Evolutionary conservation across 1,284 basidiomycete species (phyloP), one percentile per base, ranked within the genome.

Genomic region (Puccinia novopanici): DNA sequence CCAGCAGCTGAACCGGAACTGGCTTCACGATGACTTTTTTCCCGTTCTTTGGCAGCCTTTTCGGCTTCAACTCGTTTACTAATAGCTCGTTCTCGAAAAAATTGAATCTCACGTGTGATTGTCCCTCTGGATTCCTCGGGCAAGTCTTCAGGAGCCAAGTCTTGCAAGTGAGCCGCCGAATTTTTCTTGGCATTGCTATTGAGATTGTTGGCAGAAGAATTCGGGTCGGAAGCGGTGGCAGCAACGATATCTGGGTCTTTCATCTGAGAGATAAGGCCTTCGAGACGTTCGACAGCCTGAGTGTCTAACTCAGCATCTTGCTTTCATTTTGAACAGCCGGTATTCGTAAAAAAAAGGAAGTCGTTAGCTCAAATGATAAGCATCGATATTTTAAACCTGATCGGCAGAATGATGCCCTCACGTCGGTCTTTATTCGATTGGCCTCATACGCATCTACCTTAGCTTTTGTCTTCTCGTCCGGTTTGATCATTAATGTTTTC

Each of bases 111-210:
- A 54, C 83, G 82, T 17, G 84, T 83, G 65, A 85, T 83, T 40
- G 83, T 79, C 10, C 76, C 82, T 50, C 84, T 82, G 3, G 82
- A 82, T 37, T 82, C 80, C 65, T 85, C 84, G 19, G 85, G 84
- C 15, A 85, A 75, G 67, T 85, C 85, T 24, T 84, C 83, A 19
- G 84, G 83, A 2, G 82, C 83, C 52, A 85, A 81, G 78, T 85
- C 85, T 42, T 83, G 82, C 12, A 85, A 80, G 77, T 85, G 84
- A 1, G 80, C 54, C 8, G 83, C 76, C 50, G 57, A 75, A 59
- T 73, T 73, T 63, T 71, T 75, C 24, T 79, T 78, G 19, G 61
- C 30, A 45, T 61, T 71, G 40, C 37, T 45, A 65, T 72, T 71
- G 27, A 61, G 55, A 27, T 50, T 76, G 76, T 61, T 75, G n/a